These are phyloP conservation scores for Coniella lustricola DNA, from an alignment of 2,329 filamentous ascomycete genomes.

Conservation along the genomic window DNA sequence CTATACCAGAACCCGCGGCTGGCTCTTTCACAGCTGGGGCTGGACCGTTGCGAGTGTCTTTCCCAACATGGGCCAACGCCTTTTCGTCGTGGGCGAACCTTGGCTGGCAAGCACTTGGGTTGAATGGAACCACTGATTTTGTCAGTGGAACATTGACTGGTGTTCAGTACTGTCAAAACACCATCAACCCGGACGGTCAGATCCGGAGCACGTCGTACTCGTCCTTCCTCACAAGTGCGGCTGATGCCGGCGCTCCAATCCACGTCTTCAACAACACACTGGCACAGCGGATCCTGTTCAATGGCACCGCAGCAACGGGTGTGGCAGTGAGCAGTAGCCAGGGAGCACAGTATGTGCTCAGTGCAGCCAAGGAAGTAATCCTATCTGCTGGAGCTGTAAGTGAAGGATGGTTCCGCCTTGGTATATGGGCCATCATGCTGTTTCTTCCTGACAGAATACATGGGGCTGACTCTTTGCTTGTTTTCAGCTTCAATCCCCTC, in stretches of 20 bases:
- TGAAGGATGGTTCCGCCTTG: not conserved
- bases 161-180: conserved; percentile 1
- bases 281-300: conserved; percentile 1
- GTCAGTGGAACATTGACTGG: not conserved
- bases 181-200: conserved; percentile 1
- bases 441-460: too few species aligned
- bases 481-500: too few species aligned
- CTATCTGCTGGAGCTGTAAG: conserved; percentile 1
- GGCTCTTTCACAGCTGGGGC: not conserved
- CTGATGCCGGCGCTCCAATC: not conserved
- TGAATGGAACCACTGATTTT: not conserved
- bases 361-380: not conserved
- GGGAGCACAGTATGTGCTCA: not conserved
- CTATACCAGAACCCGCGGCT: not conserved
- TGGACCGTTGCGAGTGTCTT: conserved; percentile 1
- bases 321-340: conserved; percentile 20
- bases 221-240: not conserved
- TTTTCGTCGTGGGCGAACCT: not conserved
- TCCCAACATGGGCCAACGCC: not conserved
- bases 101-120: not conserved
- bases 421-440: too few species aligned
- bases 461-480: not conserved
- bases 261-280: not conserved
- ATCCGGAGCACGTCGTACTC: not conserved
- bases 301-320: conserved; percentile 19